Evolutionary conservation across 345 rosid species (phyloP), one percentile per base, ranked within the genome.

Genomic region (Dimocarpus longan): DNA sequence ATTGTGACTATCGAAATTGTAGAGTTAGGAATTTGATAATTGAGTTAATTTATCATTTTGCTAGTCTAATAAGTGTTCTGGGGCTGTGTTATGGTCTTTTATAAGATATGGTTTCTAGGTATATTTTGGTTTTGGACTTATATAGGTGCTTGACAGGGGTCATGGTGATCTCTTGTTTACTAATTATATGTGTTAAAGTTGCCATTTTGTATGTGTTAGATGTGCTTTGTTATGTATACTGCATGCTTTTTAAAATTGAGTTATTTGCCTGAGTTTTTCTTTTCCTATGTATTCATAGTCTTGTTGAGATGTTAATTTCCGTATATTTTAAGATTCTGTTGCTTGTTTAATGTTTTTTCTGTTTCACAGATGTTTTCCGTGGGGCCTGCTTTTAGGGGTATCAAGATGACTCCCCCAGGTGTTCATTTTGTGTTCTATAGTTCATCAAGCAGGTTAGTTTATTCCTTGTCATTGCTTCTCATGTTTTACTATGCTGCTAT

Each of bases 321-420:
- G 9, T 39, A 3, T 0, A 18, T 46, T 46, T 44, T 5, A 59
- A 39, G 11, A 22, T n/a, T 73, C 43, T 21, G 26, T 21, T 46
- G 13, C 21, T 11, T 73, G 8, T 21, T 40, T 13, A 39, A 65
- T 65, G 21, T 19, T 16, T 1, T 28, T 65, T 70, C 15, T 12
- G 4, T 60, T 52, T 80, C 80, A 78, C 89, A 96, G 98, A 81
- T 93, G 59, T 90, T 90, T 57, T 80, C 89, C 1, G 92, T 88
- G 0, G 99, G 97, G 15, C 94, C 97, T 22, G 77, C 74, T 75
- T 96, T 94, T 78, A 90, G 89, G 84, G 99, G 99, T 56, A 87
- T 94, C 54, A 96, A 96, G 89, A 94, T 96, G 99, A 91, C 94
- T 75, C 98, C 99, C 60, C 94, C 97, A 56, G 98, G 98, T 50